Evolutionary conservation across 116 monocot genomes (phyloP), one percentile per base, ranked within the genome.

Genomic region (Papilionanthe hybrid): DNA sequence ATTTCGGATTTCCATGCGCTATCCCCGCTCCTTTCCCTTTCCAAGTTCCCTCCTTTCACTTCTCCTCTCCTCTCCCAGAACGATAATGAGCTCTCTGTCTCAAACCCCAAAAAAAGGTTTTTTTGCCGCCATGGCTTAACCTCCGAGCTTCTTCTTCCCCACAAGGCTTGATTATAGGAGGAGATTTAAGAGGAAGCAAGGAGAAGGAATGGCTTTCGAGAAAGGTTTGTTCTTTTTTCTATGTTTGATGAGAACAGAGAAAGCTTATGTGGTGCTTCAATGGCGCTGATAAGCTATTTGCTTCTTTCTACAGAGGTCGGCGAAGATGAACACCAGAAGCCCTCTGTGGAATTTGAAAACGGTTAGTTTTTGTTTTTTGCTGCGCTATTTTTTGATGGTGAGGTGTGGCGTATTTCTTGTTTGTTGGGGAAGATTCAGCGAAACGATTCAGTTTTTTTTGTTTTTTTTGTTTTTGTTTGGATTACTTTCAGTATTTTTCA

Each of bases 1-100:
- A 75, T 75, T 47, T 75, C 48, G 50, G 10, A 13, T 75, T 75
- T 75, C 49, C 18, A 27, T 75, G 75, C 75, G 23, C 49, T 6
- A 47, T 17, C 49, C 43, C 75, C 49, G 42, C 44, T 73, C 19
- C 22, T 43, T 75, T 50, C 49, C 49, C 49, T 27, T 47, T 42
- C 27, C 75, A 75, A 75, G 49, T 27, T 75, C 20, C 22, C 49
- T 28, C 25, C 50, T 50, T 42, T 75, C n/a, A 48, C 27, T 27
- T 17, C 17, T 2, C 44, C 73, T 44, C 42, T 30, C 23, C 29
- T 30, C 28, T 30, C 28, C 15, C 37, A 37, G 37, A 37, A 37
- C 37, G 73, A 73, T 13, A 15, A n/a, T 3, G 10, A 27, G 43
- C 73, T 29, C 43, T 22, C 7, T 43, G 3, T 37, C n/a, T n/a